Evolutionary conservation across 2,329 filamentous ascomycete genomes (phyloP), one percentile per base, ranked within the genome.

Genomic region (Fusarium austroafricanum): DNA sequence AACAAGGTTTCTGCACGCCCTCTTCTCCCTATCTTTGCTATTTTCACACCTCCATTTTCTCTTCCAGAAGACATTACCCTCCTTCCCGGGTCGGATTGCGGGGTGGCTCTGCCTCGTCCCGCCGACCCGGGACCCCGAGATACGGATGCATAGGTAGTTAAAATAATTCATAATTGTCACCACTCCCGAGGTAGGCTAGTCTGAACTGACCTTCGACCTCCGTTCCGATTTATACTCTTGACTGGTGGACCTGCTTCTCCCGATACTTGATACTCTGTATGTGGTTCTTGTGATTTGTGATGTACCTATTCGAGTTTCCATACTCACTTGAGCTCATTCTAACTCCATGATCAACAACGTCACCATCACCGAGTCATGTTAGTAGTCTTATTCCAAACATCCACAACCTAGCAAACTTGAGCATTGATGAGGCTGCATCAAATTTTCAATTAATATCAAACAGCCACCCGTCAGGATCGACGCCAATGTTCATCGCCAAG

Each of bases 161-260:
- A 57, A 60, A 63, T 68, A 72, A 73, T 73, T 73, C 63, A 68
- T 63, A 70, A 53, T 71, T 71, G 71, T 74, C 71, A 73, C 71
- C 59, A 68, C 44, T 67, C 63, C 70, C 71, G 65, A 70, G 46
- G 60, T 61, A 62, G 49, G 37, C 37, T 53, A 21, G 20, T 18
- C 59, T 51, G 12, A 29, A 40, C 60, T 60, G 29, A 47, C 40
- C 49, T 57, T 56, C 38, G 50, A 18, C 28, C 40, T 33, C 42
- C n/a, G 43, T 50, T 45, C 65, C 60, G 53, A 33, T 61, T 49
- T 37, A 57, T 65, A 15, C 54, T 60, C 46, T 47, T 29, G 26
- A n/a, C 45, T 37, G 40, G 10, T 20, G 12, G 40, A 44, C 54
- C 58, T 61, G 37, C 40, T 54, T 60, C 60, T 53, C 45, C 60